These are phyloP conservation scores for Malania oleifera DNA, from an alignment of 164 flowering plant species.

Conservation along the genomic window DNA sequence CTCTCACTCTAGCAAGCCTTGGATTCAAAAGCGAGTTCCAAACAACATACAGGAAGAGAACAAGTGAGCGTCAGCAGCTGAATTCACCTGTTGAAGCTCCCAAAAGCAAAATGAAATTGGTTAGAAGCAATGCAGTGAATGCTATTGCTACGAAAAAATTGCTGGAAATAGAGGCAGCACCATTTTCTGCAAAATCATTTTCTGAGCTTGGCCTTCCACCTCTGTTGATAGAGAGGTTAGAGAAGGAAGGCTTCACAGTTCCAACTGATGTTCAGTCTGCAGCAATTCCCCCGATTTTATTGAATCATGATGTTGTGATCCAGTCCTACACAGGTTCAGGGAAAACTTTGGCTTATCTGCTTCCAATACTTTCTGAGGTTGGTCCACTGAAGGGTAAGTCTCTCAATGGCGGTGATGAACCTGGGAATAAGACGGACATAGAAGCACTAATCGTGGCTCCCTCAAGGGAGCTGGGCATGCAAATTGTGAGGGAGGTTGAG, in stretches of 20 bases:
- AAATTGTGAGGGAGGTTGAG: slow-evolving; percentile 94
- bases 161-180: slow-evolving; percentile 45
- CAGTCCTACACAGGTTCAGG: slow-evolving; percentile 99
- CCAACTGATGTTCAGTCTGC: slow-evolving; percentile 93
- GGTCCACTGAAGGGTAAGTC: slow-evolving; percentile 51
- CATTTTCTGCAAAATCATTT: slow-evolving; percentile 75
- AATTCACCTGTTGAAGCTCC: slow-evolving; percentile 22
- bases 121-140: slow-evolving; percentile 22
- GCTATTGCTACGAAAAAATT: slow-evolving; percentile 25
- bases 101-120: slow-evolving; percentile 29
- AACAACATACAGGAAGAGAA: slow-evolving; percentile 10
- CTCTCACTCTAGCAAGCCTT: slow-evolving; percentile 46
- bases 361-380: slow-evolving; percentile 79
- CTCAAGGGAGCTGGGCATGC: slow-evolving; percentile 97
- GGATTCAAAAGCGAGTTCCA: slow-evolving; percentile 23
- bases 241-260: slow-evolving; percentile 54
- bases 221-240: slow-evolving; percentile 56
- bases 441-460: slow-evolving; percentile 93
- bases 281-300: slow-evolving; percentile 72
- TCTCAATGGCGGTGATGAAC: slow-evolving; percentile 17
- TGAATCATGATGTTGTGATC: slow-evolving; percentile 77
- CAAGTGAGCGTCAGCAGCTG: slow-evolving; percentile 14
- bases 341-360: slow-evolving; percentile 88
- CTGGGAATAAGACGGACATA: slow-evolving; percentile 43
- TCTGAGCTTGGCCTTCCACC: slow-evolving; percentile 73